phyloP scores from a whole-genome alignment of 306 rosid genomes.

The Prosopis cineraria region DNA sequence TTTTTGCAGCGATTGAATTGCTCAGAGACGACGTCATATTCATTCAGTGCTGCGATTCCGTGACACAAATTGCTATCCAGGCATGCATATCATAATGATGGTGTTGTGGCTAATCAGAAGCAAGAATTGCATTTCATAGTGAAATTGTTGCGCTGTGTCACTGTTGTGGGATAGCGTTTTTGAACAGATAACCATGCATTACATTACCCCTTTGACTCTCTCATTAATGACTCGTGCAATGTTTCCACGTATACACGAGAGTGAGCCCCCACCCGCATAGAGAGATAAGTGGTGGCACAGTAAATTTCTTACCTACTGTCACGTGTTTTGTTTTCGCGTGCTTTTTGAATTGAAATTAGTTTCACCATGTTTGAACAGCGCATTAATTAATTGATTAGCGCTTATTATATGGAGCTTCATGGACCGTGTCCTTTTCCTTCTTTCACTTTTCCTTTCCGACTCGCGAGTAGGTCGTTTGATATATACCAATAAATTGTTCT shows the following conservation, averaged over 20 bases:
- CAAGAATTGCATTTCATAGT: neutral
- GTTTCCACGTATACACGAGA: neutral
- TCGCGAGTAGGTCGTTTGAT: constrained; percentile 23
- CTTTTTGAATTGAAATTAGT: neutral
- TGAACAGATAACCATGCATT: constrained; percentile 12
- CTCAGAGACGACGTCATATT: too few relatives aligned
- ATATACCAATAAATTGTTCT: neutral
- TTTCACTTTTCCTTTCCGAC: constrained; percentile 14
- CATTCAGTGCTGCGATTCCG: constrained; percentile 27
- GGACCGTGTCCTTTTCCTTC: constrained; percentile 32
- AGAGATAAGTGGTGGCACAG: neutral
- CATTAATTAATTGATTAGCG: constrained; percentile 40
- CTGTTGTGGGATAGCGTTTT: constrained; percentile 30
- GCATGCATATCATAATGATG: neutral
- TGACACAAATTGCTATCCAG: constrained; percentile 15
- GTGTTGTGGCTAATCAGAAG: neutral
- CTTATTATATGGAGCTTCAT: constrained; percentile 22
- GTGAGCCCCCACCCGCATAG: constrained; percentile 14
- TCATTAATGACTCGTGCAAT: neutral
- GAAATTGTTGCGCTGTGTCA: constrained; percentile 16
- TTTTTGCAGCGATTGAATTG: neutral
- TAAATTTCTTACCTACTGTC: neutral
- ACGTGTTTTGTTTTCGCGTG: neutral
- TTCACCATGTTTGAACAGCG: constrained; percentile 17
- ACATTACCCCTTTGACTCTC: constrained; percentile 20